Base-by-base conservation (phyloP, 2,329 filamentous ascomycete genomes). In the Samsoniella hepiali region DNA sequence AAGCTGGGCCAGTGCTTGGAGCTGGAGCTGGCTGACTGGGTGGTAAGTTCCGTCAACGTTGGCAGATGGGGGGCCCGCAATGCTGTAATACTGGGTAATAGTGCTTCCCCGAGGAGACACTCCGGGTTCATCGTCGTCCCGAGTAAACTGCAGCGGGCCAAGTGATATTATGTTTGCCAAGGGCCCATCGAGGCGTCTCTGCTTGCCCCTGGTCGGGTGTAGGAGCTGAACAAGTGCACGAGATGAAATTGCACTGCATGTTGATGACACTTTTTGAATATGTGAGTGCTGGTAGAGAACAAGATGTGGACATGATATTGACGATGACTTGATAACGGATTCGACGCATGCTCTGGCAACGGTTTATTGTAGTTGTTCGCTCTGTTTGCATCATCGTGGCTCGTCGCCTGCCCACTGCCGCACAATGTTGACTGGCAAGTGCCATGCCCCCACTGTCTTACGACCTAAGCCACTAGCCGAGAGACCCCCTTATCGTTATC, bases 401-500 rank as follows among this genome's bases (percentile, higher is more conserved):
- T 15, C 17, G 22, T n/a, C 44, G 22, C 10, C 27, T 27, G n/a
- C 34, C n/a, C 42, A 22, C 31, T 58, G 42, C 38, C n/a, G 50
- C 31, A 51, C 11, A 54, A 3, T 8, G 22, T 22, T 22, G 22
- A 22, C 15, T 38, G 36, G 31, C 29, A 34, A 29, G 11, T 34
- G 22, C 29, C 11, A 7, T 5, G n/a, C 27, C 34, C 15, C 57
- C 45, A 42, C 57, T 3, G 22, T 50, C 34, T 59, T 42, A 44
- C 45, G 17, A 47, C 42, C 50, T 40, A 29, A 34, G 50, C 51
- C 51, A 36, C 51, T 40, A 54, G 51, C 51, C 22, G 6, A 40
- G 34, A 29, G 34, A 45, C 58, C 44, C 58, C 44, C 27, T 58
- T 57, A 63, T 63, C 61, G 34, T 51, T 58, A 63, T 63, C 61